phyloP scores from a whole-genome alignment of 768 basidiomycete species.

The Suillus placidus region DNA sequence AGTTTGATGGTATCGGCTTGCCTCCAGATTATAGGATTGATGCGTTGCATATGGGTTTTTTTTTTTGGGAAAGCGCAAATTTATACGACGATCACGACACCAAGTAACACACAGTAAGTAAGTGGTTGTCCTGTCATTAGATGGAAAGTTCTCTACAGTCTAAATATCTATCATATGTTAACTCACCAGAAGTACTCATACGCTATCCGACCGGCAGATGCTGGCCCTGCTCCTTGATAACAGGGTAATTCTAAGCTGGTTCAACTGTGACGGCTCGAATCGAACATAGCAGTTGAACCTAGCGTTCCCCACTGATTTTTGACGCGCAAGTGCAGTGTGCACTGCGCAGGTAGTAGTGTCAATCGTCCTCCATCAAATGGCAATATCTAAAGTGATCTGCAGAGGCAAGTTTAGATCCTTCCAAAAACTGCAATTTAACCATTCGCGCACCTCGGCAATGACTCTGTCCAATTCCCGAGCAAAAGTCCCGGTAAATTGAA shows the following conservation, averaged over 20 bases:
- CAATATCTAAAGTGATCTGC: not conserved
- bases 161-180: not conserved
- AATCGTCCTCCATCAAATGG: not conserved
- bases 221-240: not conserved
- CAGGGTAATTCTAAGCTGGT: not conserved
- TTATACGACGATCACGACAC: not conserved
- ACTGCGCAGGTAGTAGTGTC: not conserved
- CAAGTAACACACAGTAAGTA: not conserved
- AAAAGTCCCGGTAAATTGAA: slow-evolving; percentile 28
- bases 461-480: slow-evolving; percentile 24
- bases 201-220: not conserved
- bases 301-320: not conserved
- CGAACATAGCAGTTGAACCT: not conserved
- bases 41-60: not conserved
- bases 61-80: not conserved
- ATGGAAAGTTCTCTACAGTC: not conserved
- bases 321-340: not conserved
- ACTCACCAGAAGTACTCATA: not conserved
- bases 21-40: not conserved
- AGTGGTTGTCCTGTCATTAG: not conserved
- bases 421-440: not conserved
- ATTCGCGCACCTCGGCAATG: slow-evolving; percentile 22
- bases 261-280: not conserved
- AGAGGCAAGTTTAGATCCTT: not conserved
- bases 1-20: not conserved